Percentiles rank a stretch among this genome's conserved stretches.
These are phyloP conservation scores for Nakaseomyces glabratus DNA, from an alignment of 1,139 yeast genomes.

Conservation along the genomic window DNA sequence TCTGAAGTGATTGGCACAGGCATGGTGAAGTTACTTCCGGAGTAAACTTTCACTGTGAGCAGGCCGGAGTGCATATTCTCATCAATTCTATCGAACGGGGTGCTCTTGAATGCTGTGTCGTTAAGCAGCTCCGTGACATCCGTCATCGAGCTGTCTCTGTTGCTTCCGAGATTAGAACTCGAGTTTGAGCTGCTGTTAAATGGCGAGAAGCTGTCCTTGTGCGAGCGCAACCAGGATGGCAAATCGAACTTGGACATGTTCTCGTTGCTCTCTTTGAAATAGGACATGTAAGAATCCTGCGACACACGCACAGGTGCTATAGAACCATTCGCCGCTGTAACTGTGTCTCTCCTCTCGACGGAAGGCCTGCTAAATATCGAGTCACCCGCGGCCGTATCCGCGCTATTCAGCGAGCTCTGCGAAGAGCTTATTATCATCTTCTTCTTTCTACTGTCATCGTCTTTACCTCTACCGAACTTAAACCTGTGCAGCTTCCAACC, in stretches of 20 bases:
- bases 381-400: constrained; percentile 6
- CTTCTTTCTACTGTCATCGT: constrained; percentile 1
- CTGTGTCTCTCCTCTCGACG: constrained; percentile 6
- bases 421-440: constrained; percentile 6
- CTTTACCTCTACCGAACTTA: constrained; percentile 13
- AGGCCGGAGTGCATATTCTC: constrained; percentile 18
- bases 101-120: no score
- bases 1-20: constrained; percentile 26
- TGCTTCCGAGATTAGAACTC: background rate
- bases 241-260: constrained; percentile 2
- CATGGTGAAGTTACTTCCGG: constrained; percentile 23
- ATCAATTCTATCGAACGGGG: background rate
- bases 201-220: constrained; percentile 1
- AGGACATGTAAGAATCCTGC: constrained; percentile 7
- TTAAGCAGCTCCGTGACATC: no score
- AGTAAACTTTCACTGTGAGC: constrained; percentile 24
- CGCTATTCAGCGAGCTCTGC: constrained; percentile 5
- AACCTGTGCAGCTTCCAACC: constrained; percentile 27
- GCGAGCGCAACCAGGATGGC: constrained; percentile 2
- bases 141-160: background rate
- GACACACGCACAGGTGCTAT: constrained; percentile 8
- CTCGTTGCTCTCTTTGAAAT: constrained; percentile 3
- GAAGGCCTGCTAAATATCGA: constrained; percentile 7
- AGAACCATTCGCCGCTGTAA: constrained; percentile 7
- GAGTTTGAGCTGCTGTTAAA: background rate